Evolutionary conservation across 2,329 filamentous ascomycete genomes (phyloP), one percentile per base, ranked within the genome.

Genomic region (Blastomyces parvus): DNA sequence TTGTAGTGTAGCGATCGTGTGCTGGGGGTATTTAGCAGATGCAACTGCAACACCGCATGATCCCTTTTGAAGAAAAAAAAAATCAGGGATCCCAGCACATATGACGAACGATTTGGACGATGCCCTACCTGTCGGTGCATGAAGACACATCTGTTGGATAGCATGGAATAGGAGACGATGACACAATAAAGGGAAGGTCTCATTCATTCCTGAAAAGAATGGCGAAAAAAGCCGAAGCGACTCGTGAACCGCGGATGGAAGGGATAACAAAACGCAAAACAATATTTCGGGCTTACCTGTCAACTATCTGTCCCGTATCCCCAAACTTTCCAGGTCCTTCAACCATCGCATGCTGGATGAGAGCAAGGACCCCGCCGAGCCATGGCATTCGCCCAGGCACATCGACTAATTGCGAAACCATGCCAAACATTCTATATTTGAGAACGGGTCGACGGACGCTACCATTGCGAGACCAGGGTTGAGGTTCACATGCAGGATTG

Each of bases 371-470:
- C 72, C 90, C 90, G 72, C 82, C 83, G 63, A 96, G 83, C 93
- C 93, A 97, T 67, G 93, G 93, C 91, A 96, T 96, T 76, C 91
- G 89, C 67, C 80, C 76, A 68, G 88, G 82, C 72, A 96, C 77
- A 80, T 91, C 86, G 69, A 91, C 77, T 66, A 96, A 76, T 74
- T 85, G 86, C 66, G 86, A 86, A 63, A 88, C 74, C 76, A 89
- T 90, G 70, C 86, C 81, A 86, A 89, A 96, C 61, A 90, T 74
- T 70, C 84, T 85, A 82, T 94, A 96, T 67, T 84, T 83, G 65
- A 94, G 78, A 69, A 97, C 83, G 61, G 91, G 88, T 64, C 82
- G 82, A 65, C 72, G 75, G 67, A 71, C 67, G 64, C 71, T 67
- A 69, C 66, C 64, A 56, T 64, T 64, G 46, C 66, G 67, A 60